Evolutionary conservation across 1,284 basidiomycete species (phyloP).

Genomic region (Xanthoconium separans): DNA sequence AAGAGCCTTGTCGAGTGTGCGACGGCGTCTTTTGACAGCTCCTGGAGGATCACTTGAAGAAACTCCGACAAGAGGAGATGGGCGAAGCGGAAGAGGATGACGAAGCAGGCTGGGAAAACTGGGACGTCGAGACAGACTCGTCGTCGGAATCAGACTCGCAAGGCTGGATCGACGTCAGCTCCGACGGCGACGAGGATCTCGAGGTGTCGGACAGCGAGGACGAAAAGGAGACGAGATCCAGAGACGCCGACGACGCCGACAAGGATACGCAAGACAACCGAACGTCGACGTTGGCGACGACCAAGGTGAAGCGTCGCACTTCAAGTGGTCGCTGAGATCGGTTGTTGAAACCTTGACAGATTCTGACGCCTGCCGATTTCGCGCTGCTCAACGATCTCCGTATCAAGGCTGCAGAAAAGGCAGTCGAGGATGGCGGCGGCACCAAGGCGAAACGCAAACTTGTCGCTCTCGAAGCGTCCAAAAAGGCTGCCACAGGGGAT

Average conservation of each 20-base stretch:
- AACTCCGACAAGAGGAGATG: constrained; percentile 67
- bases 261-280: constrained; percentile 36
- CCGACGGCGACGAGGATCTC: constrained; percentile 67
- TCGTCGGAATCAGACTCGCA: constrained; percentile 64
- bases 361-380: constrained; percentile 97
- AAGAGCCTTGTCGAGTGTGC: neutral
- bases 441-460: constrained; percentile 87
- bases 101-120: constrained; percentile 83
- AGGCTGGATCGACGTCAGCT: constrained; percentile 87
- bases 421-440: constrained; percentile 71
- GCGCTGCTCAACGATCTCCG: constrained; percentile 90
- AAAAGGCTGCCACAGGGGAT: constrained; percentile 47
- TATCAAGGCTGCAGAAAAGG: constrained; percentile 75
- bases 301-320: constrained; percentile 51
- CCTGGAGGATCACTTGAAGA: constrained; percentile 82
- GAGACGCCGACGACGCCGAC: constrained; percentile 34
- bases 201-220: constrained; percentile 87
- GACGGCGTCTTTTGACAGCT: constrained; percentile 49
- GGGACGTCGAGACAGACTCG: constrained; percentile 83
- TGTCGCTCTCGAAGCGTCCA: constrained; percentile 70
- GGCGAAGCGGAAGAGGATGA: constrained; percentile 57
- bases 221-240: constrained; percentile 52
- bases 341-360: constrained; percentile 47
- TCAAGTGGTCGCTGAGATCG: neutral
- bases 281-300: constrained; percentile 70